phyloP scores from a whole-genome alignment of 306 rosid genomes.

The Quercus rubra region DNA sequence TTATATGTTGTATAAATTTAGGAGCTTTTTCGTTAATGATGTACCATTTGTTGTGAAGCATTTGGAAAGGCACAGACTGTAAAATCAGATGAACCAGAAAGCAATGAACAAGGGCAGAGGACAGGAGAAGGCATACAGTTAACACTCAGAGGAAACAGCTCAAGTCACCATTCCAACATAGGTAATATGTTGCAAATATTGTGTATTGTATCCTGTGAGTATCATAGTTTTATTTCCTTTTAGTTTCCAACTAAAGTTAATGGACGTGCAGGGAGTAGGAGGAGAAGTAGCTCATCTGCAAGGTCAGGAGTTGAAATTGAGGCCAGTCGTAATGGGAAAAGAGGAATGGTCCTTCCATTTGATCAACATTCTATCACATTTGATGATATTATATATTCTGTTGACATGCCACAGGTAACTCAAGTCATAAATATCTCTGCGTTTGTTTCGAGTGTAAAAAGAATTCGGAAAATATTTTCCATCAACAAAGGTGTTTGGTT shows the following conservation, averaged over 20 bases:
- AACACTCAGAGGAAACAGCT: background rate
- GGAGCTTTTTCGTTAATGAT: background rate
- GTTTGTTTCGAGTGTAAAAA: too few species aligned
- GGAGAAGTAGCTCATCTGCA: background rate
- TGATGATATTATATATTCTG: slow-evolving; percentile 43
- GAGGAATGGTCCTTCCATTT: slow-evolving; percentile 57
- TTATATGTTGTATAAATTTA: background rate
- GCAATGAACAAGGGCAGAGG: background rate
- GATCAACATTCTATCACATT: slow-evolving; percentile 42
- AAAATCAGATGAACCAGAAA: slow-evolving; percentile 16
- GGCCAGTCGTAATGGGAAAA: slow-evolving; percentile 6
- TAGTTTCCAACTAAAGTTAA: background rate
- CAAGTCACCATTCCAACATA: background rate
- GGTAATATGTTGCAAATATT: slow-evolving; percentile 4
- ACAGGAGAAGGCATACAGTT: background rate
- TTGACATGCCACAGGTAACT: slow-evolving; percentile 49
- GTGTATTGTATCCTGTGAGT: background rate
- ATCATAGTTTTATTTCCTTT: background rate
- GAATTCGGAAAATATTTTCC: too few species aligned
- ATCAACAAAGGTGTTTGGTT: too few species aligned
- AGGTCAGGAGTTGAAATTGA: background rate
- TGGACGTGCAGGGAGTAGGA: slow-evolving; percentile 12
- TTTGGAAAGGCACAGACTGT: slow-evolving; percentile 14
- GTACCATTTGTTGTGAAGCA: slow-evolving; percentile 5
- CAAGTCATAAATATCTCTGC: background rate